Evolutionary conservation across 108 stramenopile species (phyloP).

Genomic region (Discostella pseudostelligera): DNA sequence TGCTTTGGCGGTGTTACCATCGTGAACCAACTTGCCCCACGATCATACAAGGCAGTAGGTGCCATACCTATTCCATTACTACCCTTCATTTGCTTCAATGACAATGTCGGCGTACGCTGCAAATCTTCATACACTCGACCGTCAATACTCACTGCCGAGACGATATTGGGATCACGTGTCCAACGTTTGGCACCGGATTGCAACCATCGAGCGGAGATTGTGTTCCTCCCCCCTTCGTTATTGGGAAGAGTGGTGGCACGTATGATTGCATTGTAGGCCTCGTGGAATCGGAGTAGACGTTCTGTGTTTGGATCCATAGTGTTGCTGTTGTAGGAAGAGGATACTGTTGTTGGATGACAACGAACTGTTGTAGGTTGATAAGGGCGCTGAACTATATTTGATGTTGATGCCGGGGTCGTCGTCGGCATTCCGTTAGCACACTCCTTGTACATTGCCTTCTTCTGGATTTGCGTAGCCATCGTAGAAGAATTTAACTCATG

Average conservation of each 20-base stretch:
- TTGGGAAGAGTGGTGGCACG: slow-evolving; percentile 29
- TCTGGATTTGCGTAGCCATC: no score
- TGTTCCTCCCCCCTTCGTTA: slow-evolving; percentile 7
- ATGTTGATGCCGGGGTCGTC: no score
- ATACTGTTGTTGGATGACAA: no score
- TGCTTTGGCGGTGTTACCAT: slow-evolving; percentile 3
- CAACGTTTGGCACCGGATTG: slow-evolving; percentile 63
- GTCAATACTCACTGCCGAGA: slow-evolving; percentile 46
- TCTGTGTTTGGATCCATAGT: slow-evolving; percentile 41
- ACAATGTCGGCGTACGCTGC: slow-evolving; percentile 53
- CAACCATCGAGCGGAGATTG: slow-evolving; percentile 36
- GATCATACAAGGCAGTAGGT: no score
- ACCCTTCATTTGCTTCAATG: slow-evolving; percentile 29
- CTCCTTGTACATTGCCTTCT: no score
- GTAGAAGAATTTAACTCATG: no score
- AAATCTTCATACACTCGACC: slow-evolving; percentile 54
- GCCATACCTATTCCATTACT: neutral
- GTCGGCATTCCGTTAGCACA: no score
- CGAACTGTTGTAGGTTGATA: slow-evolving; percentile 14
- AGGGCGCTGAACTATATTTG: no score
- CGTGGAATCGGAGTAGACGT: slow-evolving; percentile 68
- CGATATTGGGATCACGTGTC: slow-evolving; percentile 59
- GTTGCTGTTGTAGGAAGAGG: slow-evolving; percentile 10
- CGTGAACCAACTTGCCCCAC: no score
- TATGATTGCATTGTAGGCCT: slow-evolving; percentile 77